Percentiles rank a stretch among this genome's conserved stretches.
phyloP scores from a whole-genome alignment of 23 red algal genomes.

The Agarophyton chilense region DNA sequence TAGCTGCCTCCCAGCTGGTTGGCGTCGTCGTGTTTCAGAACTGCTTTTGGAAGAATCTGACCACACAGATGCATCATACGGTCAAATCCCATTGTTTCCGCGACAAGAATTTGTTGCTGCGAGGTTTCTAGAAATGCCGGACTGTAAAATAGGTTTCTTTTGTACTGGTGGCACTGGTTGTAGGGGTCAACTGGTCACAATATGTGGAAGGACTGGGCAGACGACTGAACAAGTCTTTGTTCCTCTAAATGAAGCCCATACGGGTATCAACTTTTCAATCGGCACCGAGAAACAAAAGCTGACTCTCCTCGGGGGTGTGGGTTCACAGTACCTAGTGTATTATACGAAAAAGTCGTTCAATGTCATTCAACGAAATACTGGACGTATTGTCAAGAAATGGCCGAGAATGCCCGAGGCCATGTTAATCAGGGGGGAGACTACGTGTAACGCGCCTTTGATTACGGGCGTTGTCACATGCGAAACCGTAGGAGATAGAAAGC shows the following conservation, averaged over 20 bases:
- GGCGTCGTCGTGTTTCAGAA: background rate
- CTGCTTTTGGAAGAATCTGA: background rate
- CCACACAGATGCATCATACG: background rate
- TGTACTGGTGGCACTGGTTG: background rate
- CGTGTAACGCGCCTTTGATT: constrained; percentile 11
- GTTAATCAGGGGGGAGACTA: constrained; percentile 11
- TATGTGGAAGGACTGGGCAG: background rate
- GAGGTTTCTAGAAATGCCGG: constrained; percentile 15
- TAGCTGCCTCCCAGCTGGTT: background rate
- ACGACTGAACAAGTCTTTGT: background rate
- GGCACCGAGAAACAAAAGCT: background rate
- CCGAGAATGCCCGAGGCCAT: background rate
- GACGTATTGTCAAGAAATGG: background rate
- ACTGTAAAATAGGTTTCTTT: background rate
- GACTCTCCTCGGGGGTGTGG: background rate
- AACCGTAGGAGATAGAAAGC: background rate
- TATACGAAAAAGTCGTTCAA: background rate
- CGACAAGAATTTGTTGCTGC: background rate
- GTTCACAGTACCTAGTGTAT: constrained; percentile 11
- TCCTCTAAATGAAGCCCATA: background rate
- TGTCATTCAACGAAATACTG: background rate
- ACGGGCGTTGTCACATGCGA: background rate
- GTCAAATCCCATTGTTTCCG: background rate
- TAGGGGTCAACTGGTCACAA: background rate
- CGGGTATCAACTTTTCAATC: background rate